phyloP scores from a whole-genome alignment of 345 rosid genomes.

The Orychophragmus violaceus region DNA sequence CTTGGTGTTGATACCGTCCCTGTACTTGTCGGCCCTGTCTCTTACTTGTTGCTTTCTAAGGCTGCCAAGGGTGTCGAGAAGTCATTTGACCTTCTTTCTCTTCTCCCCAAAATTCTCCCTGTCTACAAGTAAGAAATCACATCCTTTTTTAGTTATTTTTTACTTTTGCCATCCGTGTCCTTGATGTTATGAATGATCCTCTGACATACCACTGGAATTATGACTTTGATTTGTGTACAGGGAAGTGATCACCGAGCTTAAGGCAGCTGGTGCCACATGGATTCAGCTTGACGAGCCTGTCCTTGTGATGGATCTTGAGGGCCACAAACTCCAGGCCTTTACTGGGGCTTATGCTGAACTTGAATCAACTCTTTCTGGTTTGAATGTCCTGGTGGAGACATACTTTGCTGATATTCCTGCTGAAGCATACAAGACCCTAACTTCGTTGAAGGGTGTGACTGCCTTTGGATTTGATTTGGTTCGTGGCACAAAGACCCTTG shows the following conservation, averaged over 20 bases:
- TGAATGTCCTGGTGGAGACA: conserved; percentile 81
- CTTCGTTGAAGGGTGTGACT: conserved; percentile 84
- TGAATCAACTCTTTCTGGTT: conserved; percentile 77
- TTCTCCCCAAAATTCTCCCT: conserved; percentile 72
- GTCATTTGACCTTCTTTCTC: conserved; percentile 78
- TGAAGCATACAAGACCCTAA: conserved; percentile 73
- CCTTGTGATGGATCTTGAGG: conserved; percentile 87
- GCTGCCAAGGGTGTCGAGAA: conserved; percentile 95
- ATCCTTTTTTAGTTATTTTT: neutral
- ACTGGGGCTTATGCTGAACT: conserved; percentile 70
- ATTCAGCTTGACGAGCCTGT: conserved; percentile 96
- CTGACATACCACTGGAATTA: conserved; percentile 16
- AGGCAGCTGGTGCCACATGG: conserved; percentile 96
- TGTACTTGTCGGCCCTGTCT: conserved; percentile 88
- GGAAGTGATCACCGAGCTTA: conserved; percentile 88
- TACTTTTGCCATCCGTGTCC: neutral
- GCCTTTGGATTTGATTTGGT: conserved; percentile 84
- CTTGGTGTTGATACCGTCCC: conserved; percentile 93
- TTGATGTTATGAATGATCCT: neutral
- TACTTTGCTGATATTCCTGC: conserved; percentile 94
- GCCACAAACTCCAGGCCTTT: conserved; percentile 76
- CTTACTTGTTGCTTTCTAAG: conserved; percentile 88
- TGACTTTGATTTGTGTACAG: conserved; percentile 34
- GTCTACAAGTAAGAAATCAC: conserved; percentile 68
- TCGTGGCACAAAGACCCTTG: conserved; percentile 85